Evolutionary conservation across 345 rosid species (phyloP), one percentile per base, ranked within the genome.

Genomic region (Eutrema japonicum): DNA sequence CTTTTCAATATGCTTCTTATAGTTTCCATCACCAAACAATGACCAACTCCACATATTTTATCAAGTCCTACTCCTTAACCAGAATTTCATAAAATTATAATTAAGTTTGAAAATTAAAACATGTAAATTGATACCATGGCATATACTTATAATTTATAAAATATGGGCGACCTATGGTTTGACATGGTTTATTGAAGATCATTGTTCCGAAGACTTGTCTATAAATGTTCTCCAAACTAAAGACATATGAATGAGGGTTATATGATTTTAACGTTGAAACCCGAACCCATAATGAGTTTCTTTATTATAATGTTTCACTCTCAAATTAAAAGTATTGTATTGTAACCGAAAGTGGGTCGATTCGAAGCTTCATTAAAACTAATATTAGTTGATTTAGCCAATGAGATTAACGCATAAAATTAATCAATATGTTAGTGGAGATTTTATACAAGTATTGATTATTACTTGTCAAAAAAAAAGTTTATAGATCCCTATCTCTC

Each of bases 191-290:
- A 55, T 54, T 29, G 54, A 42, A 56, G 70, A 71, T 71, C 76
- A 71, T 77, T 77, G 80, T 71, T 65, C 72, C 76, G 48, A 71
- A 49, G 79, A 76, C 71, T 76, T 70, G 79, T 76, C 75, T 70
- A 65, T 29, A 54, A 38, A 69, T 77, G 80, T 71, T 71, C 80
- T 50, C 80, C 72, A 65, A 65, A 43, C 63, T 29, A 37, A 77
- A 77, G 68, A 77, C 80, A 77, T 50, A 42, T 71, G 80, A 71
- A 71, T 57, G 76, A 77, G 76, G 76, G 64, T 71, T 70, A 3
- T 56, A 77, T 77, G 63, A 77, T 77, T 70, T 42, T 41, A 57
- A 58, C 76, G 80, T 77, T 77, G 80, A 76, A 76, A 46, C 47
- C 65, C 70, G 38, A 58, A 77, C 57, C 72, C 66, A 71, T 57